Conservation (phyloP, 2,329 filamentous ascomycete genomes). For the Clarireedia paspali region DNA sequence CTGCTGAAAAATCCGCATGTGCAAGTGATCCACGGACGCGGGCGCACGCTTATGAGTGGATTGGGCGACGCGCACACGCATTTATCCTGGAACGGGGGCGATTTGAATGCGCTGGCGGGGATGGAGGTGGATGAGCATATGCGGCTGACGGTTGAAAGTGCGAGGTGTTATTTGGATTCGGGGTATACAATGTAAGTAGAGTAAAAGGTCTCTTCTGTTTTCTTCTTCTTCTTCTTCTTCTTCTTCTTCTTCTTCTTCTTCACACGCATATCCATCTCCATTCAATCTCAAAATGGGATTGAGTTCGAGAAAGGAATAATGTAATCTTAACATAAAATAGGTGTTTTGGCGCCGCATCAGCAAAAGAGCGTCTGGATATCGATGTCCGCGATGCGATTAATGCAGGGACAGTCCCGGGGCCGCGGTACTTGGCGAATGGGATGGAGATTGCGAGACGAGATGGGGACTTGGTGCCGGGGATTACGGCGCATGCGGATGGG, state of each 20-base stretch:
- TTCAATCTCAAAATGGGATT: background rate
- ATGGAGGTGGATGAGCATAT: slow-evolving; percentile 40
- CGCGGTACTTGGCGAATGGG: slow-evolving; percentile 40
- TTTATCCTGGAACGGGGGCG: slow-evolving; percentile 40
- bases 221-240: too few species aligned
- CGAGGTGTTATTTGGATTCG: slow-evolving; percentile 39
- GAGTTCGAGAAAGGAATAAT: background rate
- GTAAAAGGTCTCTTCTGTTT: too few species aligned
- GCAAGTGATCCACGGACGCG: slow-evolving; percentile 6
- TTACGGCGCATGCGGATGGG: slow-evolving; percentile 32
- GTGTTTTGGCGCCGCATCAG: slow-evolving; percentile 21
- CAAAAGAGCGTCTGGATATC: slow-evolving; percentile 30
- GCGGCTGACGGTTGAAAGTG: slow-evolving; percentile 19
- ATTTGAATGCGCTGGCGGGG: slow-evolving; percentile 35
- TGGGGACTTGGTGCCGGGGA: slow-evolving; percentile 35
- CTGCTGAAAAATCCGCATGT: background rate
- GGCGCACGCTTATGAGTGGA: slow-evolving; percentile 41
- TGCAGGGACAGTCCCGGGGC: slow-evolving; percentile 39
- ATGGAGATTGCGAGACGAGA: slow-evolving; percentile 39
- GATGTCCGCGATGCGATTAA: slow-evolving; percentile 43
- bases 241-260: background rate
- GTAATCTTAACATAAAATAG: background rate
- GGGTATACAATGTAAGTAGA: slow-evolving; percentile 39
- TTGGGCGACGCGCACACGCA: slow-evolving; percentile 42
- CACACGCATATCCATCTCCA: background rate